These are phyloP conservation scores for Aureobasidium uvarum DNA, from an alignment of 2,329 filamentous ascomycete genomes.

Conservation along the genomic window DNA sequence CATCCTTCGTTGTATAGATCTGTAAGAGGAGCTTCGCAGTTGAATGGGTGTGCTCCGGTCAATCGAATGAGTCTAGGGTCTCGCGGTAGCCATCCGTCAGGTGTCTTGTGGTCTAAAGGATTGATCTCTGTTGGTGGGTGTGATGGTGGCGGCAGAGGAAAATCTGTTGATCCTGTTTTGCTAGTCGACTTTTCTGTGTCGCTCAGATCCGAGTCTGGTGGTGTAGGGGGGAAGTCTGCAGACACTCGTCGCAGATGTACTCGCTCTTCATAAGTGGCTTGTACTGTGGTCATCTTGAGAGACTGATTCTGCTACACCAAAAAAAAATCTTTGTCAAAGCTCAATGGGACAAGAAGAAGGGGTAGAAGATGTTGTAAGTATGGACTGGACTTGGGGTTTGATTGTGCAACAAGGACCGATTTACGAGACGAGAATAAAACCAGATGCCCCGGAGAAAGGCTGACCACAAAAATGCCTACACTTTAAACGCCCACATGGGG, in stretches of 20 bases:
- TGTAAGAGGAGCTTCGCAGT: constrained; percentile 79
- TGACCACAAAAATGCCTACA: constrained; percentile 14
- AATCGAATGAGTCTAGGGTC: constrained; percentile 80
- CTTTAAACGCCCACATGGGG: constrained; percentile 1
- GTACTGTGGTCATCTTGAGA: constrained; percentile 27
- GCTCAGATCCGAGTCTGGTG: constrained; percentile 39
- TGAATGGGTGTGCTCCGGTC: constrained; percentile 88
- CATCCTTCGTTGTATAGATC: constrained; percentile 79
- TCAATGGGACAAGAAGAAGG: background rate
- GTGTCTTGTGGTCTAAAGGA: constrained; percentile 75
- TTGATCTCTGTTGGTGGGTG: constrained; percentile 60
- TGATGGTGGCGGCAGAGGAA: constrained; percentile 68
- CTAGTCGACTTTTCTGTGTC: constrained; percentile 34
- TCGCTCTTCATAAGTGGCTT: constrained; percentile 31
- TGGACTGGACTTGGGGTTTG: background rate
- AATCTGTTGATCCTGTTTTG: constrained; percentile 54
- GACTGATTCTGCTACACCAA: background rate
- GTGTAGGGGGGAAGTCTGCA: constrained; percentile 39
- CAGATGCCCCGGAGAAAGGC: constrained; percentile 18
- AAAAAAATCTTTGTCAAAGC: background rate
- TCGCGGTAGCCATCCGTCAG: constrained; percentile 75
- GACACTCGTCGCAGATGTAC: constrained; percentile 31
- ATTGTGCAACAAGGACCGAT: constrained; percentile 9
- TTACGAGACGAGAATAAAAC: constrained; percentile 19
- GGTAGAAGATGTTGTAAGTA: background rate